These are phyloP conservation scores for Paramyrothecium sp. DNA, from an alignment of 2,329 filamentous ascomycete genomes.

Conservation along the genomic window DNA sequence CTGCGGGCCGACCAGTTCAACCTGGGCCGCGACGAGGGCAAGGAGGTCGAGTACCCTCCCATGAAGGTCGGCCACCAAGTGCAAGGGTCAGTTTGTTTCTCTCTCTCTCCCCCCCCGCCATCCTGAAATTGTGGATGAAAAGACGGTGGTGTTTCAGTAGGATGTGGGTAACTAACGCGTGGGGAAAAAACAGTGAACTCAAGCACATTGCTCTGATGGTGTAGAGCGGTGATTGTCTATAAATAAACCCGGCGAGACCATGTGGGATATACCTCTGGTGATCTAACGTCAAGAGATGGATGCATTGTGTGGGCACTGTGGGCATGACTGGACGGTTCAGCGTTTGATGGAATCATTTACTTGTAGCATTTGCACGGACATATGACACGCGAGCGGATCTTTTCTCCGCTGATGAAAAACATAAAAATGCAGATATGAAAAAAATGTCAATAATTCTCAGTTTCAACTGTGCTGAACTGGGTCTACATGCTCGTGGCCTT, in stretches of 20 bases:
- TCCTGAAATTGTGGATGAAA: not conserved
- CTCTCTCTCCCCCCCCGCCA: not conserved
- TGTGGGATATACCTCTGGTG: not conserved
- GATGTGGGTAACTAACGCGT: slow-evolving; percentile 8
- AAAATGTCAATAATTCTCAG: too few relatives aligned
- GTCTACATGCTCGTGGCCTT: too few relatives aligned
- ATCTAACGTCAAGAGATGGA: not conserved
- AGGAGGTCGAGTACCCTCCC: slow-evolving; percentile 42
- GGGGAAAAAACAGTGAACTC: slow-evolving; percentile 11
- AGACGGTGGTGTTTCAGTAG: not conserved
- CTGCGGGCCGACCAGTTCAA: slow-evolving; percentile 46
- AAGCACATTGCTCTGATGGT: slow-evolving; percentile 9
- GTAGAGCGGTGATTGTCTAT: not conserved
- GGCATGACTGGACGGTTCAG: not conserved
- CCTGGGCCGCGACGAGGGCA: slow-evolving; percentile 53
- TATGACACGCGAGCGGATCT: not conserved
- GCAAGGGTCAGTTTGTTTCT: slow-evolving; percentile 41
- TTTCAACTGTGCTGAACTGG: too few relatives aligned
- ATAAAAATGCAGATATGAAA: too few relatives aligned
- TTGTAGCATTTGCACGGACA: not conserved
- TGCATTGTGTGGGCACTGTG: not conserved
- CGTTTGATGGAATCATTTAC: not conserved
- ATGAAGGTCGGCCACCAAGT: slow-evolving; percentile 62
- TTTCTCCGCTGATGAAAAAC: not conserved
- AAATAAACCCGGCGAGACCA: not conserved